A percentile compares a stretch with the other conserved stretches of the same genome.
Evolutionary conservation across 2,329 filamentous ascomycete species (phyloP).

Genomic region (Fusarium irregulare): DNA sequence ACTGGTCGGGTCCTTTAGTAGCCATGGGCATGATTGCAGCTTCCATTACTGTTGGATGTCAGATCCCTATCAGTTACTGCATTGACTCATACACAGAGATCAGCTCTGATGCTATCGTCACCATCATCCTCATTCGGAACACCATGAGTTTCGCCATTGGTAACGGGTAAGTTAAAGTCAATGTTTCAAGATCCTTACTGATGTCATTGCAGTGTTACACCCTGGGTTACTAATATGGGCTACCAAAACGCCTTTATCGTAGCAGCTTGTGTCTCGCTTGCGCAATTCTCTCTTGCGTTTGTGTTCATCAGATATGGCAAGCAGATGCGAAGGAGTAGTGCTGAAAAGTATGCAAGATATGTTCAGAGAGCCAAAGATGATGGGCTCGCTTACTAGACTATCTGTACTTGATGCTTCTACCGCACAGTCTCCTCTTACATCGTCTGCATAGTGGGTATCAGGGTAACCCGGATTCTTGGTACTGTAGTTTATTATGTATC

Average conservation of each 20-base stretch:
- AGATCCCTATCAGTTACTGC: not conserved
- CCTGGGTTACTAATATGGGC: not conserved
- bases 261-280: not conserved
- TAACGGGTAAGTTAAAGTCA: not conserved
- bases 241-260: not conserved
- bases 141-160: not conserved
- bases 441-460: no score
- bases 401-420: no score
- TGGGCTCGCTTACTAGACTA: not conserved
- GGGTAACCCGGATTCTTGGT: no score
- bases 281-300: not conserved
- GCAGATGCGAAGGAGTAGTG: not conserved
- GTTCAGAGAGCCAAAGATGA: not conserved
- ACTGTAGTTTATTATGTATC: no score
- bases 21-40: not conserved
- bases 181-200: fast-evolving
- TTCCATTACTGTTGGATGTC: not conserved
- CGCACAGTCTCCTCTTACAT: no score
- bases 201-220: not conserved
- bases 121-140: not conserved
- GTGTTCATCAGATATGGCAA: not conserved
- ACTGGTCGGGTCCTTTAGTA: not conserved
- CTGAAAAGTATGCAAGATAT: not conserved
- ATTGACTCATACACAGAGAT: not conserved
- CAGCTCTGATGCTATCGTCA: not conserved